Evolutionary conservation across 257 asterid genomes (phyloP).

Genomic region (Apocynum venetum): DNA sequence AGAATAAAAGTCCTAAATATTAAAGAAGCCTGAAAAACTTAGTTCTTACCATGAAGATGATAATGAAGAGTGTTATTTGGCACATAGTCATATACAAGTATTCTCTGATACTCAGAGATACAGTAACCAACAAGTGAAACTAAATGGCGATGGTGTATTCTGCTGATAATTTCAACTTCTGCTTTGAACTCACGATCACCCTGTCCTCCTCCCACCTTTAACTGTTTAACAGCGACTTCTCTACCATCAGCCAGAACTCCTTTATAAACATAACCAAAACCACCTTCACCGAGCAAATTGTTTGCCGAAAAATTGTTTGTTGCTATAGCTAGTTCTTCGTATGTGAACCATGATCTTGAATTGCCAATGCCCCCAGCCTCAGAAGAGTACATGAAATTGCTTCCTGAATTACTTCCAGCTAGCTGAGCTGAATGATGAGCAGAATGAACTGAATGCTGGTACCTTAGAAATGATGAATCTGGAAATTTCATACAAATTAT

Average conservation of each 20-base stretch:
- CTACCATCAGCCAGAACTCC: constrained; percentile 70
- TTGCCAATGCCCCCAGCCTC: constrained; percentile 55
- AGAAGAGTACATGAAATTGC: constrained; percentile 43
- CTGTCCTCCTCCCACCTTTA: constrained; percentile 86
- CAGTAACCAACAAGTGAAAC: constrained; percentile 94
- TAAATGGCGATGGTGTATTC: constrained; percentile 86
- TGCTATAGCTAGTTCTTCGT: constrained; percentile 64
- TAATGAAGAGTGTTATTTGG: constrained; percentile 77
- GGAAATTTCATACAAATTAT: constrained; percentile 5
- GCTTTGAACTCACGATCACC: constrained; percentile 95
- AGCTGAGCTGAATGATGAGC: constrained; percentile 41
- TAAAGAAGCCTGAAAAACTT: neutral
- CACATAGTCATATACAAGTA: constrained; percentile 84
- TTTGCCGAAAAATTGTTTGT: constrained; percentile 51
- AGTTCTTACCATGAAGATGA: constrained; percentile 67
- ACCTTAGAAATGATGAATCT: constrained; percentile 68
- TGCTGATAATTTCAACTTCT: constrained; percentile 85
- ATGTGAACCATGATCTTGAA: constrained; percentile 73
- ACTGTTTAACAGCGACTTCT: constrained; percentile 83
- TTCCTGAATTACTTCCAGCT: constrained; percentile 49
- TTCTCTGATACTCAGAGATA: constrained; percentile 61
- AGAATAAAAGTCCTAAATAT: neutral
- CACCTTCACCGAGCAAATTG: constrained; percentile 78
- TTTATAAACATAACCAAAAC: constrained; percentile 85
- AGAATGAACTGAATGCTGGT: constrained; percentile 27